Evolutionary conservation across 2,329 filamentous ascomycete genomes (phyloP), one percentile per base, ranked within the genome.

Genomic region (Paraconiothyrium sp.): DNA sequence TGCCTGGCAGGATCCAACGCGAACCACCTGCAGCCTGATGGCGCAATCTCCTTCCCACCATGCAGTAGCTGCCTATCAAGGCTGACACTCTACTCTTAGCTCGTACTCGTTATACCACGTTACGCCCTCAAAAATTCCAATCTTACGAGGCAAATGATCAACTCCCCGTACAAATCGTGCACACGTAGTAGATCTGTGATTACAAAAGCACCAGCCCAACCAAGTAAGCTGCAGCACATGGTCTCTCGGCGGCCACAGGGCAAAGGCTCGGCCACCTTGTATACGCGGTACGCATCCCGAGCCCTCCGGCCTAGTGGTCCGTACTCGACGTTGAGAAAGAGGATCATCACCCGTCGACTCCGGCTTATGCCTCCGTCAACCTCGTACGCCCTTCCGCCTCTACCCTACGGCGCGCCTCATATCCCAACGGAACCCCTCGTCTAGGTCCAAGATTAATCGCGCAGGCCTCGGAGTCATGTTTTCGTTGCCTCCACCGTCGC

Each of bases 1-100:
- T 54, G 61, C 61, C 61, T 63, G 46, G 46, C 20, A 39, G 48
- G 44, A 57, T 60, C 32, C 24, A 3, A 48, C 43, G 10, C 7
- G n/a, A 24, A 50, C 43, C 20, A 35, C 50, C 22, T 46, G 41
- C 43, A 56, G 32, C 20, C 43, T 39, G 13, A 56, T 37, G 43
- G 54, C 43, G 54, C 54, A 56, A 56, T 48, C 13, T 24, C n/a
- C 41, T 9, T 9, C 24, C 32, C 7, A 13, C 14, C 27, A 16
- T 20, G 8, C 14, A 20, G 30, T 39, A 35, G 54, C 43, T 56
- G 54, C 54, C 54, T 56, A 37, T 27, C 11, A 24, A 47, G 54
- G 41, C 30, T 20, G n/a, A 48, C 14, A 24, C 51, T 43, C 37
- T 43, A 8, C 41, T 9, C 20, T 37, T 13, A 13, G 16, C n/a